phyloP scores from a whole-genome alignment of 192 early-diverging fungal genomes.

The Gryganskiella cystojenkinii region DNA sequence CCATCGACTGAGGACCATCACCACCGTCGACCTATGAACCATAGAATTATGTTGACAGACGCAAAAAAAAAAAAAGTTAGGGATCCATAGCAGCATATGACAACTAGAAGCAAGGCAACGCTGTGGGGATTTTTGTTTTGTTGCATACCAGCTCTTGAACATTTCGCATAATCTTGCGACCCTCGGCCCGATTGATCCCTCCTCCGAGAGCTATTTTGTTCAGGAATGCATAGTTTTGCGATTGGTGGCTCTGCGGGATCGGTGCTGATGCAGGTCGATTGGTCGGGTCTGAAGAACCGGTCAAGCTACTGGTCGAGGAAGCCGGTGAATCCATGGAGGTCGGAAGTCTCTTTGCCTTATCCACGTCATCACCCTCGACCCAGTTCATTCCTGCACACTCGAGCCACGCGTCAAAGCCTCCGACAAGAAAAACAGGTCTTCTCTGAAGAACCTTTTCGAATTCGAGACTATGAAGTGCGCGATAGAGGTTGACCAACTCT shows the following conservation, averaged over 20 bases:
- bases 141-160: conserved; percentile 36
- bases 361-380: conserved; percentile 51
- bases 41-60: no score
- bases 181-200: conserved; percentile 44
- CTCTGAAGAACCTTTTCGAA: conserved; percentile 61
- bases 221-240: conserved; percentile 20
- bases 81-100: background rate
- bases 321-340: conserved; percentile 26
- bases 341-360: conserved; percentile 54
- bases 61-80: background rate
- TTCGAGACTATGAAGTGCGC: conserved; percentile 72
- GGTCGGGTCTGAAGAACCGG: background rate
- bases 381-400: conserved; percentile 59
- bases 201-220: conserved; percentile 34
- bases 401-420: conserved; percentile 87
- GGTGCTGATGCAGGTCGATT: conserved; percentile 1
- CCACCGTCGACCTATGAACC: conserved; percentile 24
- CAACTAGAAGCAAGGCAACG: background rate
- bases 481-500: conserved; percentile 57
- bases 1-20: conserved; percentile 45
- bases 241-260: conserved; percentile 23
- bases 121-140: no score
- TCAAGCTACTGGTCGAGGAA: background rate
- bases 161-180: conserved; percentile 25
- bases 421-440: conserved; percentile 75